These are phyloP conservation scores for Pleurotus platypus DNA, from an alignment of 768 basidiomycete genomes.

Conservation along the genomic window DNA sequence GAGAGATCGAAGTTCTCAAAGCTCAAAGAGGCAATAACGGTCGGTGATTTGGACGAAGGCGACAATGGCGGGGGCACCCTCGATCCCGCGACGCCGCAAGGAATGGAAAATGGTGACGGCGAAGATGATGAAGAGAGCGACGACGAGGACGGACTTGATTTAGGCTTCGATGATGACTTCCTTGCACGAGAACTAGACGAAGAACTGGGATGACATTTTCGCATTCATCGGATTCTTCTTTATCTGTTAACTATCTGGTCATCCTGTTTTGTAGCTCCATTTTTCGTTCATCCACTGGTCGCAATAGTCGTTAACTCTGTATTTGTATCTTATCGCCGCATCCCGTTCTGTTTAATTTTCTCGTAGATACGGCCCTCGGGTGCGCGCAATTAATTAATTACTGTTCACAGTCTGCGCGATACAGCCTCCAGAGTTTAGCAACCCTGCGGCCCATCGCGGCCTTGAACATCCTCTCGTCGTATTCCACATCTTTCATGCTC, in stretches of 20 bases:
- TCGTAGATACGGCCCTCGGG: not conserved
- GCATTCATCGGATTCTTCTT: slow-evolving; percentile 3
- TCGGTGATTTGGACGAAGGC: slow-evolving; percentile 38
- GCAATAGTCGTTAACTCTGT: not conserved
- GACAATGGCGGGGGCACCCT: slow-evolving; percentile 12
- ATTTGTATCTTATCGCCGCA: slow-evolving; percentile 3
- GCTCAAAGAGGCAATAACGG: slow-evolving; percentile 64
- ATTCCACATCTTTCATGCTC: slow-evolving; percentile 43
- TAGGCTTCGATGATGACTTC: slow-evolving; percentile 71
- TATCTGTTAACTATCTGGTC: slow-evolving; percentile 1
- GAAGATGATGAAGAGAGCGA: slow-evolving; percentile 43
- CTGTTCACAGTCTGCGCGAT: slow-evolving; percentile 28
- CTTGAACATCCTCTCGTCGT: slow-evolving; percentile 50
- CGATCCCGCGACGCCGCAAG: not conserved
- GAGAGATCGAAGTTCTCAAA: slow-evolving; percentile 63
- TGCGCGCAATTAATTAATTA: no score
- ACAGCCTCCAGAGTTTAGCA: slow-evolving; percentile 54
- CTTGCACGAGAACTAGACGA: slow-evolving; percentile 77
- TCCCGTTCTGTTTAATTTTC: not conserved
- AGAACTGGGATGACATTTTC: slow-evolving; percentile 60
- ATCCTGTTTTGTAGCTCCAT: slow-evolving; percentile 1
- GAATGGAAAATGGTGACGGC: slow-evolving; percentile 19
- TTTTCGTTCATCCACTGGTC: not conserved
- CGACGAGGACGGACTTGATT: slow-evolving; percentile 45
- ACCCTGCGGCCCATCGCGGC: slow-evolving; percentile 49